Evolutionary conservation across 2,329 filamentous ascomycete species (phyloP).

Genomic region (Coniochaeta sp.): DNA sequence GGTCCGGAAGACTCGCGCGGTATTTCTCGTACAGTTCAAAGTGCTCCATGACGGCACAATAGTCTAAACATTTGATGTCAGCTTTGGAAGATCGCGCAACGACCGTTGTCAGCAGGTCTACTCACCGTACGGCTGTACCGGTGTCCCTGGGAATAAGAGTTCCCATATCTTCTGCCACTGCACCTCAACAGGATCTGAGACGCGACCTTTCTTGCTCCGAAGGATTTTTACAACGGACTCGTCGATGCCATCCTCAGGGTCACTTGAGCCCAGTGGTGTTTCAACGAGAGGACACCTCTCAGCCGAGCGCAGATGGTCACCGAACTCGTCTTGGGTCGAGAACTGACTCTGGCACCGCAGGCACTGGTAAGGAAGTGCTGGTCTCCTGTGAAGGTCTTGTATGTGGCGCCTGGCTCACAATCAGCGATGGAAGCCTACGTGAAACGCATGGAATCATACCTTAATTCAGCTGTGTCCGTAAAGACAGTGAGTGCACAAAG

Average conservation of each 20-base stretch:
- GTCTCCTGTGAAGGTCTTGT: conserved; percentile 5
- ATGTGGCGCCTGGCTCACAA: conserved; percentile 3
- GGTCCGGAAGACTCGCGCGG: not conserved
- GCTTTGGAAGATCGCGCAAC: not conserved
- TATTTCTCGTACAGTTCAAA: conserved; percentile 6
- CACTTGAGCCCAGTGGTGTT: not conserved
- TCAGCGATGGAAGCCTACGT: not conserved
- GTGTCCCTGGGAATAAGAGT: conserved; percentile 3
- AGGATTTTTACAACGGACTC: conserved; percentile 1
- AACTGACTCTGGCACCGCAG: conserved; percentile 4
- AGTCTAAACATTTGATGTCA: not conserved
- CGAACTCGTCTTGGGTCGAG: conserved; percentile 2
- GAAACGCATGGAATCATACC: conserved; percentile 13
- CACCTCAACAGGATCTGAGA: conserved; percentile 4
- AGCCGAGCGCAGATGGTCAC: conserved; percentile 1
- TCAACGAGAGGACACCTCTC: not conserved
- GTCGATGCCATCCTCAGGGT: conserved; percentile 7
- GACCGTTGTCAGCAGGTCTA: not conserved
- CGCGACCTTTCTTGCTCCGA: conserved; percentile 4
- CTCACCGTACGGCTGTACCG: conserved; percentile 6
- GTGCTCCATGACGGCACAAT: conserved; percentile 7
- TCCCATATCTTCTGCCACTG: conserved; percentile 9
- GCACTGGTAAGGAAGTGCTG: conserved; percentile 1
- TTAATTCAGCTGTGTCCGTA: conserved; percentile 31
- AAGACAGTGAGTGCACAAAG: conserved; percentile 36